phyloP scores from a whole-genome alignment of 768 basidiomycete genomes.

The Termitomyces sp. region DNA sequence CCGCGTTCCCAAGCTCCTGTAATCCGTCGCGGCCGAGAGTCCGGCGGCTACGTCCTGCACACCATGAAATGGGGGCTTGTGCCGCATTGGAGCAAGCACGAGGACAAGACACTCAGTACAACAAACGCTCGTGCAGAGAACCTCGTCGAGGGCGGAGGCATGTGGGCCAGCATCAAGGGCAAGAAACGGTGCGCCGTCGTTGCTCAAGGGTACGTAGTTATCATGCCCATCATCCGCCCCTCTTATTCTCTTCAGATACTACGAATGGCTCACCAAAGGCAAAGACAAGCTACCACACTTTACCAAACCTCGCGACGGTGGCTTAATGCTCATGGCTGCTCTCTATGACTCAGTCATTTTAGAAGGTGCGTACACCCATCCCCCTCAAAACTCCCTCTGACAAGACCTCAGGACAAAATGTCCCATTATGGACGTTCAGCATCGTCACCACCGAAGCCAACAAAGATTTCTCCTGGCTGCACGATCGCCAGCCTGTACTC shows the following conservation, averaged over 20 bases:
- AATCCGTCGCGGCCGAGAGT: slow-evolving; percentile 40
- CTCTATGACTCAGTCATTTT: slow-evolving; percentile 74
- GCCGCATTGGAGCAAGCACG: slow-evolving; percentile 76
- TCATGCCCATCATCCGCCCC: too few relatives aligned
- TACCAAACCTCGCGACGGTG: slow-evolving; percentile 58
- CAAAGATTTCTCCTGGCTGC: slow-evolving; percentile 77
- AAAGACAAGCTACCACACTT: slow-evolving; percentile 81
- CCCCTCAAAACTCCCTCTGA: neutral
- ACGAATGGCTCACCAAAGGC: slow-evolving; percentile 90
- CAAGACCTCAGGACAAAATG: slow-evolving; percentile 37
- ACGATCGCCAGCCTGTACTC: slow-evolving; percentile 86
- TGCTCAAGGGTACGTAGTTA: slow-evolving; percentile 53
- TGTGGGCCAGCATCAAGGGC: slow-evolving; percentile 84
- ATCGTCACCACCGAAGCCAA: slow-evolving; percentile 83
- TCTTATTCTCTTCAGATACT: slow-evolving; percentile 52
- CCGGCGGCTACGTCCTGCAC: slow-evolving; percentile 49
- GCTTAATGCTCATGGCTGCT: slow-evolving; percentile 82
- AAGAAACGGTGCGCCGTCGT: slow-evolving; percentile 82
- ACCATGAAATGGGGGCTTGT: slow-evolving; percentile 92
- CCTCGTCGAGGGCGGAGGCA: slow-evolving; percentile 65
- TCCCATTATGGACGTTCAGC: slow-evolving; percentile 74
- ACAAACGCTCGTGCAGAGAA: slow-evolving; percentile 90
- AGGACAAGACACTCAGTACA: slow-evolving; percentile 70
- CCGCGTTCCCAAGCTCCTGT: slow-evolving; percentile 79
- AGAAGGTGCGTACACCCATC: slow-evolving; percentile 39